phyloP scores from a whole-genome alignment of 768 basidiomycete species.

The Boletus huronensis region DNA sequence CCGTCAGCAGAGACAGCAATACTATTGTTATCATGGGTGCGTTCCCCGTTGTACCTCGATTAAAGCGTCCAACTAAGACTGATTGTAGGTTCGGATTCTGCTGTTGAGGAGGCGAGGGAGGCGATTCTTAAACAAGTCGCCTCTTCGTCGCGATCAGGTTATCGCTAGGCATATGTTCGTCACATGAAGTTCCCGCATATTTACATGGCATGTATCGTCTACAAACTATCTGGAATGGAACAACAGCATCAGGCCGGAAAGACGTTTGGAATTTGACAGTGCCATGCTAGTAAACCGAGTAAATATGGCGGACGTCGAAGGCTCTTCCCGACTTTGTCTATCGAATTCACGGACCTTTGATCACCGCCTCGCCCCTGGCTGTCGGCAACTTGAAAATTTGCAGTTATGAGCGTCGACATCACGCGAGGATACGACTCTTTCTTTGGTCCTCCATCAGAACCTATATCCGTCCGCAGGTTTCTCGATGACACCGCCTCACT shows the following conservation, averaged over 20 bases:
- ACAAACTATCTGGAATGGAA: conserved; percentile 28
- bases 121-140: conserved; percentile 64
- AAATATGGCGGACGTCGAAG: too few relatives aligned
- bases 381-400: not conserved
- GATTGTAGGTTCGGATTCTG: conserved; percentile 58
- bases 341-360: not conserved
- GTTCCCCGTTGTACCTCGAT: not conserved
- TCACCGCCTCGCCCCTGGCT: not conserved
- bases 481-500: conserved; percentile 31
- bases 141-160: conserved; percentile 23
- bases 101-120: conserved; percentile 70
- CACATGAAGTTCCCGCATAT: conserved; percentile 18
- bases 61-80: conserved; percentile 3
- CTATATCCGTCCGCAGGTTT: conserved; percentile 46
- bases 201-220: conserved; percentile 25
- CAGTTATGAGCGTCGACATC: conserved; percentile 23
- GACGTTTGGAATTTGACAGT: too few relatives aligned
- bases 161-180: conserved; percentile 15
- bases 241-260: conserved; percentile 3
- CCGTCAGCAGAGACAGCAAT: conserved; percentile 82
- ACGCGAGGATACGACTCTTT: conserved; percentile 43
- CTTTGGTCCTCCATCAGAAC: conserved; percentile 64
- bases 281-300: too few relatives aligned
- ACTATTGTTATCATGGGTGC: conserved; percentile 84
- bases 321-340: not conserved